phyloP scores from a whole-genome alignment of 768 basidiomycete species.

The Tylopilus felleus region DNA sequence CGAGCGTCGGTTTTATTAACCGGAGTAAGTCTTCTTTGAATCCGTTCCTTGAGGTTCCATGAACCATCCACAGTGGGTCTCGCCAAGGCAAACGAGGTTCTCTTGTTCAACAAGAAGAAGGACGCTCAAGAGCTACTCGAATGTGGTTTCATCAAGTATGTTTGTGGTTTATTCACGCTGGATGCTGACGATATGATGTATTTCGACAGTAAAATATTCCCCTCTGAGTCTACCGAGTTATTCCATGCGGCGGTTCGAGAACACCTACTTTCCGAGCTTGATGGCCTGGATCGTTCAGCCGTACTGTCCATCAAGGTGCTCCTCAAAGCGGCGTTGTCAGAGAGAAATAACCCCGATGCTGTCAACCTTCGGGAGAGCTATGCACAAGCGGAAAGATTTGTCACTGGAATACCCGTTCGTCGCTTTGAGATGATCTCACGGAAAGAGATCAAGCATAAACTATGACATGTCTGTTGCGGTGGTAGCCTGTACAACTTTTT shows the following conservation, averaged over 20 bases:
- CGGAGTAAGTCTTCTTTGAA: conserved; percentile 43
- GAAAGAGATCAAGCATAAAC: conserved; percentile 65
- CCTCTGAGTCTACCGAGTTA: conserved; percentile 43
- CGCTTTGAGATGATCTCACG: conserved; percentile 56
- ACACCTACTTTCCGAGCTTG: conserved; percentile 51
- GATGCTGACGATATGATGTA: not conserved
- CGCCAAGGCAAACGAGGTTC: conserved; percentile 65
- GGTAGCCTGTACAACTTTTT: not conserved
- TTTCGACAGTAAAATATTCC: conserved; percentile 53
- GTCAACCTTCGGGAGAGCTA: conserved; percentile 69
- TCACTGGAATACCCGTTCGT: conserved; percentile 51
- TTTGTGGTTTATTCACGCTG: not conserved
- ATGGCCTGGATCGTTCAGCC: conserved; percentile 55
- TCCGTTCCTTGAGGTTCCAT: not conserved
- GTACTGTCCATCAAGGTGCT: conserved; percentile 51
- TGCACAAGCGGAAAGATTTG: conserved; percentile 64
- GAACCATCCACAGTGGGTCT: conserved; percentile 52
- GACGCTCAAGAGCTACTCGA: conserved; percentile 52
- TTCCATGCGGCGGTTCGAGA: conserved; percentile 54
- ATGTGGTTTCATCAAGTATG: conserved; percentile 65
- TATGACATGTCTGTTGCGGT: conserved; percentile 31
- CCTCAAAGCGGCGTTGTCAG: conserved; percentile 52
- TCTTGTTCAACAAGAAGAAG: conserved; percentile 69
- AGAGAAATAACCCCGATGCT: conserved; percentile 61
- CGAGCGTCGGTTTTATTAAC: conserved; percentile 67